A percentile compares a stretch with the other conserved stretches of the same genome.
Conservation (phyloP, 192 early-diverging fungal species). For the Coemansia sp. region DNA sequence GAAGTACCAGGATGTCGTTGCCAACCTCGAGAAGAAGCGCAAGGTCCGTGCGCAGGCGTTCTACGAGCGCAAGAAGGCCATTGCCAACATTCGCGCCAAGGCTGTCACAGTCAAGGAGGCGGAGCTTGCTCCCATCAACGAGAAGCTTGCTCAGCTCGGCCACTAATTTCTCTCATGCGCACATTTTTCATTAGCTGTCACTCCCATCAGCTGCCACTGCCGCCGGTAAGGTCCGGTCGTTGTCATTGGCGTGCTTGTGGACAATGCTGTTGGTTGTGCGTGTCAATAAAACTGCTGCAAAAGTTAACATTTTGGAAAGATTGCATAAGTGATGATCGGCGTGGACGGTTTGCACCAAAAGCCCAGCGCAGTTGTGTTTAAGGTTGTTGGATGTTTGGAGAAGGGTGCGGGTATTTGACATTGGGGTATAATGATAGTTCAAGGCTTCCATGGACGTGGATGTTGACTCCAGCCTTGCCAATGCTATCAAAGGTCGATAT, state of each 20-base stretch:
- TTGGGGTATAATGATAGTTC: too few relatives aligned
- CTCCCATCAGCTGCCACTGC: not conserved
- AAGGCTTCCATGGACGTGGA: too few relatives aligned
- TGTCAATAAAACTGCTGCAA: not conserved
- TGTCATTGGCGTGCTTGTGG: not conserved
- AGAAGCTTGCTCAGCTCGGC: constrained; percentile 58
- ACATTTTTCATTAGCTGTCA: not conserved
- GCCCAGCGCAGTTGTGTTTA: too few relatives aligned
- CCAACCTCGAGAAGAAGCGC: constrained; percentile 97
- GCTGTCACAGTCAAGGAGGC: constrained; percentile 56
- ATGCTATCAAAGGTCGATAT: too few relatives aligned
- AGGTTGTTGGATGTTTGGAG: too few relatives aligned
- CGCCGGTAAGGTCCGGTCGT: not conserved
- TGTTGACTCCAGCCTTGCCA: too few relatives aligned
- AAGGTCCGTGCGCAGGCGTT: constrained; percentile 90
- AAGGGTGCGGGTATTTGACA: too few relatives aligned
- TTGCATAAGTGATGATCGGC: too few relatives aligned
- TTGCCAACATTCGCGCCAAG: constrained; percentile 65
- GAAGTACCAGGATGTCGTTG: constrained; percentile 98
- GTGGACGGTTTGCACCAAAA: too few relatives aligned
- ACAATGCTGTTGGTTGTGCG: not conserved
- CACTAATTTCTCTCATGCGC: constrained; percentile 47
- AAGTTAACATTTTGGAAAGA: too few relatives aligned
- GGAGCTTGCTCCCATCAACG: constrained; percentile 61
- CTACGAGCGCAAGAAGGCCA: constrained; percentile 90